Base-by-base conservation (phyloP, 345 rosid species). In the Carallia pectinifolia region DNA sequence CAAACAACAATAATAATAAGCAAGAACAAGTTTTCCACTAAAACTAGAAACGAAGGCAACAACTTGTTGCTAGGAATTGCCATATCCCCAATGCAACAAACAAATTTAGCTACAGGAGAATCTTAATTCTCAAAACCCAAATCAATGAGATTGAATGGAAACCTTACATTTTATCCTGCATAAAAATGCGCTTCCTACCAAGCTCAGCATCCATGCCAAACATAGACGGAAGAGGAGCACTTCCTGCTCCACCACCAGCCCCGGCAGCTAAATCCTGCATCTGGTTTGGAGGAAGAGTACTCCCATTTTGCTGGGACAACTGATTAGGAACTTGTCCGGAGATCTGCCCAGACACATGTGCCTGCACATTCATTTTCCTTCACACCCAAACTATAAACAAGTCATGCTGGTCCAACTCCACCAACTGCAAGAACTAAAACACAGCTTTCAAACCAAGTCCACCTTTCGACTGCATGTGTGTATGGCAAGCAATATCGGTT, bases 321-420 rank as follows among this genome's bases (percentile, higher is more conserved):
- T 87, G 88, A 75, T 76, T 88, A 64, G 88, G 80, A 66, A 86
- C 93, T 83, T 85, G 89, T 61, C 92, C 88, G 0, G 88, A 71
- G 39, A 79, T 70, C 60, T 86, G 77, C 64, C 89, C 88, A 13
- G 96, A 81, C 79, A 83, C 67, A 69, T 85, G 92, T 34, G 96
- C 71, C 76, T 68, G 93, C 78, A 81, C 88, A 80, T 90, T 87
- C 97, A 90, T 88, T 68, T 65, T 30, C 60, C 31, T 55, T 66
- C 19, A 33, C 23, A n/a, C 37, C 56, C 27, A 6, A 71, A 30
- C 58, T 29, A 71, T 23, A 58, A 23, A 30, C 44, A 36, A 62
- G 40, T 30, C 68, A 71, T 76, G 44, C 71, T 67, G 61, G 44
- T 71, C 18, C 18, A 33, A 15, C 54, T 39, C 37, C 64, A 64